Conservation (phyloP, 352 stramenopile genomes). For the Poterioochromonas sp. region DNA sequence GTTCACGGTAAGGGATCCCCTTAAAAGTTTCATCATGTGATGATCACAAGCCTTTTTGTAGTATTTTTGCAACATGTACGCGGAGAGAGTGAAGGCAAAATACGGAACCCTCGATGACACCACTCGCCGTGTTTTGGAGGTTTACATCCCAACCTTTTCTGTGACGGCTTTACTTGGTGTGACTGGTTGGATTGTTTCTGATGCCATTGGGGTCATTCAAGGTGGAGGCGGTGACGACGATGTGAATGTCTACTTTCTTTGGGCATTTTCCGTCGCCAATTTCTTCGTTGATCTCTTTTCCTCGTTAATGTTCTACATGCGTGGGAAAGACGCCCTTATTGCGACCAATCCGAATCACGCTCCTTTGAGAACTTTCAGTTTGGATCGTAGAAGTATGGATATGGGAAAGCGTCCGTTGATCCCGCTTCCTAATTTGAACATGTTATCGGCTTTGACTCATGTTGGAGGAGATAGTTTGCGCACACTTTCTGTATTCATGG, state of each 20-base stretch:
- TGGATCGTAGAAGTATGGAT: background rate
- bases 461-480: slow-evolving; percentile 14
- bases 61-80: slow-evolving; percentile 30
- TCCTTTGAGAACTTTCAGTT: background rate
- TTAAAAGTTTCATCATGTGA: too few relatives aligned
- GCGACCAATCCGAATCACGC: background rate
- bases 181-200: background rate
- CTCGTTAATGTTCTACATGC: slow-evolving; percentile 1
- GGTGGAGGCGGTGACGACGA: slow-evolving; percentile 2
- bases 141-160: slow-evolving; percentile 12
- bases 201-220: background rate
- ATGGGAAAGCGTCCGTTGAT: background rate
- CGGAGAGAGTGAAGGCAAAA: slow-evolving; percentile 18
- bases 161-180: slow-evolving; percentile 1
- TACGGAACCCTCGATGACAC: background rate
- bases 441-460: slow-evolving; percentile 16
- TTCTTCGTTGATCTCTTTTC: slow-evolving; percentile 1
- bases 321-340: background rate
- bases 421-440: slow-evolving; percentile 16
- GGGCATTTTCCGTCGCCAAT: background rate
- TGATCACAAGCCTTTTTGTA: too few relatives aligned
- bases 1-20: slow-evolving; percentile 9
- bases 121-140: background rate
- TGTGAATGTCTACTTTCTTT: slow-evolving; percentile 23
- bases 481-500: slow-evolving; percentile 7